Evolutionary conservation across 768 basidiomycete genomes (phyloP).

Genomic region (Xerocomellus chrysenteron): DNA sequence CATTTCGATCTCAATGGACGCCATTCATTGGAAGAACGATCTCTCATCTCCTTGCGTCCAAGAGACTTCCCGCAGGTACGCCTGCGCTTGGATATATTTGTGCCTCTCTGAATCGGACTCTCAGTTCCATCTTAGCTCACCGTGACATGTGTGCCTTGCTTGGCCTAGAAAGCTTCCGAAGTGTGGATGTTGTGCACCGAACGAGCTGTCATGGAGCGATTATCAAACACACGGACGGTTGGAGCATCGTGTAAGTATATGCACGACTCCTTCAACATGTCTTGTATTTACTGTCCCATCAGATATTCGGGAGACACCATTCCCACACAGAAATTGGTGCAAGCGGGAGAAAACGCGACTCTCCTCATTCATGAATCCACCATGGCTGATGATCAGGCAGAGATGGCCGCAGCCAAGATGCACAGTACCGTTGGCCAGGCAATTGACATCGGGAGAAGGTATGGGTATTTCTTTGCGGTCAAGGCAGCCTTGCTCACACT

Average conservation of each 20-base stretch:
- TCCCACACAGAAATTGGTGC: conserved; percentile 66
- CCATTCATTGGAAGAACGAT: conserved; percentile 47
- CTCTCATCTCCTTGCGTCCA: conserved; percentile 32
- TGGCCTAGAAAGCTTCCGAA: conserved; percentile 57
- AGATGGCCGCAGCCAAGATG: conserved; percentile 69
- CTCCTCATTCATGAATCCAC: conserved; percentile 94
- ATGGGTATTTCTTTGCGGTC: conserved; percentile 18
- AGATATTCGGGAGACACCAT: conserved; percentile 94
- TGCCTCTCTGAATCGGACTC: background rate
- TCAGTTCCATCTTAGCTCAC: conserved; percentile 46
- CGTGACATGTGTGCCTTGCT: conserved; percentile 48
- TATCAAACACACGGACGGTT: conserved; percentile 60
- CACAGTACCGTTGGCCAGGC: conserved; percentile 94
- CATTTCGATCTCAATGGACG: conserved; percentile 53
- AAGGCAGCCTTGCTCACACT: background rate
- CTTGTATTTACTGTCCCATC: background rate
- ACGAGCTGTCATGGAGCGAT: conserved; percentile 71
- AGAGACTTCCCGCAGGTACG: conserved; percentile 7
- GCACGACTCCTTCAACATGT: background rate
- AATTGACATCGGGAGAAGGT: conserved; percentile 72
- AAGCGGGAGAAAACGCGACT: conserved; percentile 65
- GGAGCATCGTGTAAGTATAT: conserved; percentile 41
- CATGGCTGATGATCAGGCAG: conserved; percentile 80
- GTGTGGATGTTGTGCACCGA: conserved; percentile 74
- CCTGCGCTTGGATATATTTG: background rate